Evolutionary conservation across 345 rosid genomes (phyloP).

Genomic region (Eucalyptus victrix): DNA sequence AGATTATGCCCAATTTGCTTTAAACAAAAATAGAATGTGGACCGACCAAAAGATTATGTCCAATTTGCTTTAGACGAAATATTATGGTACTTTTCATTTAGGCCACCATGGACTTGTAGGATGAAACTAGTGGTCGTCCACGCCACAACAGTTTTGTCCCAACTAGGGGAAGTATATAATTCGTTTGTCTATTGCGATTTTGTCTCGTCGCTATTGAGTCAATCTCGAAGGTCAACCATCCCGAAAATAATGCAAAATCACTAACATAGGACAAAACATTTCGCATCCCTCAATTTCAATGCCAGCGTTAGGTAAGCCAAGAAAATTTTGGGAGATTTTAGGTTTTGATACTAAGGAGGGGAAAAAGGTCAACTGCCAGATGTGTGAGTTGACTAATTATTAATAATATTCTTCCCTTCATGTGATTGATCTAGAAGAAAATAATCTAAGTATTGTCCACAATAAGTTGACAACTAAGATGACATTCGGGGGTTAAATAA

Average conservation of each 20-base stretch:
- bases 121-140: background rate
- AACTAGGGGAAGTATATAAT: background rate
- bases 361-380: background rate
- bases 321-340: background rate
- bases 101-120: background rate
- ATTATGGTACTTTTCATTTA: background rate
- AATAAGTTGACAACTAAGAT: background rate
- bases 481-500: background rate
- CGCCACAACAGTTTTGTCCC: background rate
- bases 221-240: background rate
- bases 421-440: background rate
- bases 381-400: background rate
- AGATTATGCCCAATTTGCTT: background rate
- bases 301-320: background rate
- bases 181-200: background rate
- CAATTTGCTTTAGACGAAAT: background rate
- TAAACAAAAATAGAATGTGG: background rate
- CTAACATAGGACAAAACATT: background rate
- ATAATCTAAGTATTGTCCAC: background rate
- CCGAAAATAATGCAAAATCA: background rate
- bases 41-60: background rate
- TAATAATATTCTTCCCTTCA: background rate
- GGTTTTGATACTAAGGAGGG: background rate
- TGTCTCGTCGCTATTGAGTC: background rate
- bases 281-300: background rate